Base-by-base conservation (phyloP, 768 basidiomycete species). In the Mycena polygramma region DNA sequence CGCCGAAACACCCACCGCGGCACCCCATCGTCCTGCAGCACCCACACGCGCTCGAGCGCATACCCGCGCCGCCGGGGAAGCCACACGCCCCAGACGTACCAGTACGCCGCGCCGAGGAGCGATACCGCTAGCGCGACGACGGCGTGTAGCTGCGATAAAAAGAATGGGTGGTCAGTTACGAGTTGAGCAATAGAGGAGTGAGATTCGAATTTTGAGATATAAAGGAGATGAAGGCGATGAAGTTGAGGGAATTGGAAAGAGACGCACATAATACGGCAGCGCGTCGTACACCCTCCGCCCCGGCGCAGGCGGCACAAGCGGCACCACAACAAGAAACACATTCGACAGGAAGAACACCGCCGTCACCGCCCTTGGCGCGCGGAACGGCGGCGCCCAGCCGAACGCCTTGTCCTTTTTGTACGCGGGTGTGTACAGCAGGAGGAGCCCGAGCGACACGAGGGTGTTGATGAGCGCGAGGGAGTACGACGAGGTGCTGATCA, bases 181-280 rank as follows among this genome's bases (percentile, higher is more conserved):
- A 30, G 30, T 30, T 30, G 30, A 30, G 30, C 30, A n/a, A 30
- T 30, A 30, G 30, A 30, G 30, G 30, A 30, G 30, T 30, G 30
- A 30, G 30, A 30, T 30, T 30, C 6, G 30, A 30, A 30, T 30
- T 30, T 30, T 30, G 6, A 19, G 41, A n/a, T 55, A 57, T 37
- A 46, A 26, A 61, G 51, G 36, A 63, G 39, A 24, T 15, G 8
- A 60, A 51, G 20, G 20, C 13, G 36, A 30, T 19, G 53, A 2
- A 35, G 0, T 14, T n/a, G 10, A 9, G 20, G 36, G n/a, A 13
- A 7, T 20, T 15, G 8, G 37, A 45, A 20, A 17, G 54, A 11
- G 22, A 79, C 90, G 74, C 73, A 92, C 92, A 84, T 89, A 93
- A 73, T 93, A 94, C 6, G 92, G 91, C 14, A 94, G 81, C 66